phyloP scores from a whole-genome alignment of 148 eudicot genomes.

The Vaccinium macrocarpon region DNA sequence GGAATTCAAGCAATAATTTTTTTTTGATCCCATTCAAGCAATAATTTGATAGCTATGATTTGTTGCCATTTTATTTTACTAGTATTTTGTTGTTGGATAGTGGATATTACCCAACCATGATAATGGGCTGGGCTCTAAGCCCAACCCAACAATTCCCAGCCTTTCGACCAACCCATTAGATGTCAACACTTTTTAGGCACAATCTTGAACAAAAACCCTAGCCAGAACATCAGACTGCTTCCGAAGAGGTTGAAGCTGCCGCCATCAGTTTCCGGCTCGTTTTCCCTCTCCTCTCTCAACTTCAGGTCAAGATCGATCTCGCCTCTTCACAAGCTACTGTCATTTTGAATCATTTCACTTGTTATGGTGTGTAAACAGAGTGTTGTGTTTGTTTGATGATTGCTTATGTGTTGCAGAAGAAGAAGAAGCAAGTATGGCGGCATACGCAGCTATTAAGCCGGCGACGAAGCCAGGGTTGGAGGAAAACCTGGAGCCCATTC shows the following conservation, averaged over 20 bases:
- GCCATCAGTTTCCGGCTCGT: background rate
- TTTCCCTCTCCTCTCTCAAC: background rate
- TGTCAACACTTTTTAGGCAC: background rate
- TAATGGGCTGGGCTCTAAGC: background rate
- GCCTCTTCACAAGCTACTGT: background rate
- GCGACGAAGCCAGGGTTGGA: conserved; percentile 70
- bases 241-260: conserved; percentile 13
- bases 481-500: conserved; percentile 64
- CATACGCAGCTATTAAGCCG: conserved; percentile 66
- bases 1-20: too few relatives aligned
- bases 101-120: background rate
- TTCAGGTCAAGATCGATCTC: background rate
- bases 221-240: background rate
- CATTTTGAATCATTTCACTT: background rate
- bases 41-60: too few relatives aligned
- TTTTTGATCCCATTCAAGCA: too few relatives aligned
- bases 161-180: background rate
- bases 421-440: conserved; percentile 47
- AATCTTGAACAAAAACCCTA: background rate
- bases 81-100: too few relatives aligned
- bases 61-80: too few relatives aligned
- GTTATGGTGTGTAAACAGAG: background rate
- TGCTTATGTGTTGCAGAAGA: background rate
- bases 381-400: background rate
- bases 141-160: background rate